A percentile compares a stretch with the other conserved stretches of the same genome.
These are phyloP conservation scores for Solanum hybrid DNA, from an alignment of 305 asterid species.

Conservation along the genomic window DNA sequence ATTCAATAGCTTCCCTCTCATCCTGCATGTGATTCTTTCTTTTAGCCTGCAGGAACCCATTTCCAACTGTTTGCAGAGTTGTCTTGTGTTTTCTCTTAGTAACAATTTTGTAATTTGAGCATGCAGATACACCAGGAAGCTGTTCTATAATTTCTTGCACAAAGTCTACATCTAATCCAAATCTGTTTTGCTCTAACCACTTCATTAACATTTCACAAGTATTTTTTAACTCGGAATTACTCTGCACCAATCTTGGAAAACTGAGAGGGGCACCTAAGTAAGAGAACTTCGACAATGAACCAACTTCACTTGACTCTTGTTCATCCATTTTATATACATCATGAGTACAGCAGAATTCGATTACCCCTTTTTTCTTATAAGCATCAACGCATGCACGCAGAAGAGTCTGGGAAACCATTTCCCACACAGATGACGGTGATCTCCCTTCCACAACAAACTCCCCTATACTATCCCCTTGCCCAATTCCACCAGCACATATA, in stretches of 20 bases:
- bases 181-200: slow-evolving; percentile 77
- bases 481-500: slow-evolving; percentile 17
- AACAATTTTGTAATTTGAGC: slow-evolving; percentile 52
- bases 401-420: slow-evolving; percentile 46
- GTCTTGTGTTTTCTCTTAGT: slow-evolving; percentile 41
- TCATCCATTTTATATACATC: slow-evolving; percentile 22
- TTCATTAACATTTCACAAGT: slow-evolving; percentile 46
- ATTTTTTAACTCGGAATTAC: slow-evolving; percentile 37
- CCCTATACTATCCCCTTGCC: slow-evolving; percentile 46
- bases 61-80: slow-evolving; percentile 51
- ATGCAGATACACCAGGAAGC: slow-evolving; percentile 61
- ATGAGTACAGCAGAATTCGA: slow-evolving; percentile 65
- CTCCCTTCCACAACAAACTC: slow-evolving; percentile 69
- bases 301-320: slow-evolving; percentile 27
- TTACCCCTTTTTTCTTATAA: slow-evolving; percentile 47
- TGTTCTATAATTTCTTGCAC: slow-evolving; percentile 84
- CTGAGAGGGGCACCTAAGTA: slow-evolving; percentile 28
- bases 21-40: slow-evolving; percentile 28
- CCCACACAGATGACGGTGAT: slow-evolving; percentile 70
- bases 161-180: slow-evolving; percentile 78
- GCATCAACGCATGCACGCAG: slow-evolving; percentile 34
- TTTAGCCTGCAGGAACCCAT: slow-evolving; percentile 68
- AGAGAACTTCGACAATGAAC: slow-evolving; percentile 57
- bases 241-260: slow-evolving; percentile 40
- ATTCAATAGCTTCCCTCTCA: slow-evolving; percentile 17